Evolutionary conservation across 805 yeast species (phyloP).

Genomic region (Yamadazyma philogaea): DNA sequence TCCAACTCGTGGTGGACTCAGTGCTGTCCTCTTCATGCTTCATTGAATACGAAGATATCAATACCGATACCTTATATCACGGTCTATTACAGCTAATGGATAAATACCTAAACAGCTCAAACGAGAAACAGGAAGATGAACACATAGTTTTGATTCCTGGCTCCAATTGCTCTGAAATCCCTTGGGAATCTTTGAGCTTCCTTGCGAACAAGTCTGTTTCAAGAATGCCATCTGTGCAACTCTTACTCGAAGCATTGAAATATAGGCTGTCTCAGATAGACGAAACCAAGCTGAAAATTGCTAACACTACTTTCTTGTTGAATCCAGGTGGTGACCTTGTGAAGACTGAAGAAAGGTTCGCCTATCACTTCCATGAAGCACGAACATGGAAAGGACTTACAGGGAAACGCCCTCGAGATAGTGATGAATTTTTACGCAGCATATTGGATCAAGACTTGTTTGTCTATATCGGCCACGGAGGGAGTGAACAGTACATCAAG

Average conservation of each 20-base stretch:
- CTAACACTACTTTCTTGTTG: slow-evolving; percentile 46
- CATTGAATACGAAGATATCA: slow-evolving; percentile 64
- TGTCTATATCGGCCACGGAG: slow-evolving; percentile 91
- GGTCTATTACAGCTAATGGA: slow-evolving; percentile 45
- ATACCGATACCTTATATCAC: slow-evolving; percentile 52
- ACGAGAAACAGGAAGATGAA: slow-evolving; percentile 14
- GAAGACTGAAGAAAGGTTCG: slow-evolving; percentile 58
- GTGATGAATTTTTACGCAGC: slow-evolving; percentile 40
- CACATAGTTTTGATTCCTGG: slow-evolving; percentile 75
- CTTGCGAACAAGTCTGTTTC: slow-evolving; percentile 57
- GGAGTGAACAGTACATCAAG: slow-evolving; percentile 82
- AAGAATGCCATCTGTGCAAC: slow-evolving; percentile 64
- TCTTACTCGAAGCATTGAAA: slow-evolving; percentile 39
- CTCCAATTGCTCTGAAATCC: slow-evolving; percentile 61
- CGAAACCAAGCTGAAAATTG: background rate
- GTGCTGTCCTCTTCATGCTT: slow-evolving; percentile 61
- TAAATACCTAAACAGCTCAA: background rate
- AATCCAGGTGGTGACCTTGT: slow-evolving; percentile 81
- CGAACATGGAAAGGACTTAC: slow-evolving; percentile 40
- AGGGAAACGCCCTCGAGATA: slow-evolving; percentile 57
- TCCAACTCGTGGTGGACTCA: slow-evolving; percentile 60
- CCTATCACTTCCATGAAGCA: slow-evolving; percentile 12
- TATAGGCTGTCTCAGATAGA: background rate
- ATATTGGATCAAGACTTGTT: slow-evolving; percentile 47
- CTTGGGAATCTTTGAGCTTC: slow-evolving; percentile 83